These are phyloP conservation scores for Colletotrichum lupini DNA, from an alignment of 2,329 filamentous ascomycete genomes.

Conservation along the genomic window DNA sequence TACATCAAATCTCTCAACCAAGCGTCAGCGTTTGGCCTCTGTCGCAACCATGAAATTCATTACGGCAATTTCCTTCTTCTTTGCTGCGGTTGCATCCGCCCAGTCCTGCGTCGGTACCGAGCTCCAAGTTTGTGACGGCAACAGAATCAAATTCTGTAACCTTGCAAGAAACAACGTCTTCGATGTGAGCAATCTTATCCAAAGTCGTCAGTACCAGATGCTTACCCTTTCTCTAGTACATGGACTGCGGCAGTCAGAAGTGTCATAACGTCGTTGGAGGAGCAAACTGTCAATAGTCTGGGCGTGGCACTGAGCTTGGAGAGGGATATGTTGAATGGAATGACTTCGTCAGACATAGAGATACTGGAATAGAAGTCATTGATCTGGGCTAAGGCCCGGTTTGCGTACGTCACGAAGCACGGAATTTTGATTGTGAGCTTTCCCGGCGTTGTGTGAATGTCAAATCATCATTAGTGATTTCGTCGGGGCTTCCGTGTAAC, in stretches of 20 bases:
- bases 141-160: slow-evolving; percentile 19
- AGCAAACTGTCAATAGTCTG: slow-evolving; percentile 14
- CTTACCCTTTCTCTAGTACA: neutral
- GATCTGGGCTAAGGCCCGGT: too few species aligned
- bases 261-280: slow-evolving; percentile 14
- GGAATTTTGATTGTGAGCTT: too few species aligned
- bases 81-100: neutral
- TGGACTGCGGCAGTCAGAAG: slow-evolving; percentile 2
- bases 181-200: neutral
- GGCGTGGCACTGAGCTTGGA: neutral
- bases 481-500: too few species aligned
- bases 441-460: too few species aligned
- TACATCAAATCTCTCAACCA: neutral
- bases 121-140: slow-evolving; percentile 12
- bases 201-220: neutral
- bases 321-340: too few species aligned
- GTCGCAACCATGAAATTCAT: neutral
- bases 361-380: too few species aligned
- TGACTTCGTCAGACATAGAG: too few species aligned
- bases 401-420: too few species aligned
- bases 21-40: neutral
- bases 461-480: too few species aligned
- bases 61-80: neutral
- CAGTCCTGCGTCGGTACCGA: neutral
- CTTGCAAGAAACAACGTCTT: slow-evolving; percentile 12